Evolutionary conservation across 2,329 filamentous ascomycete species (phyloP), one percentile per base, ranked within the genome.

Genomic region (Dactylonectria estremocensis): DNA sequence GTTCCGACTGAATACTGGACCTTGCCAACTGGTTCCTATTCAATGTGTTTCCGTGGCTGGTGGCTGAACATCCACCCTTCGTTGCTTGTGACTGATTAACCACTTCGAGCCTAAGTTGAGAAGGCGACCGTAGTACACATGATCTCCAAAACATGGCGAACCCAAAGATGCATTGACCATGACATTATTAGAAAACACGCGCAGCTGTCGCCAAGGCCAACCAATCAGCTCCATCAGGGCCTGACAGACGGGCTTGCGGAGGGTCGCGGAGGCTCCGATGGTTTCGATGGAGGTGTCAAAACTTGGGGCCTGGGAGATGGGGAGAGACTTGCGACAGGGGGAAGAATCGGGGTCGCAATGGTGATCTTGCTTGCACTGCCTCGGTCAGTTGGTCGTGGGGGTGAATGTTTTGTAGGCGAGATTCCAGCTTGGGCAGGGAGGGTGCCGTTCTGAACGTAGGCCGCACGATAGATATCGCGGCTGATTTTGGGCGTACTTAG

Each of bases 221-320:
- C 31, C 50, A 53, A 16, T 20, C n/a, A 33, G 50, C 31, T 16
- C 31, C n/a, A 5, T 69, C 59, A 67, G 28, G 49, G 63, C 53
- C 53, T 59, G 31, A 28, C 14, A n/a, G 40, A 61, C n/a, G 66
- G 67, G 46, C 62, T 72, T 56, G 67, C 68, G 8, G 68, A 64
- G 55, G 69, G 69, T 31, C 65, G 76, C 43, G 58, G 65, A 58
- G 69, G 74, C 45, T 74, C 71, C 24, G 73, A 72, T 40, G 75
- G 84, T 82, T 81, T 92, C 90, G 71, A 89, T 83, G 2, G 90
- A 24, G 90, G 89, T 16, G 87, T 89, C 57, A 90, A 77, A 64
- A 90, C 89, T 70, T 88, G 86, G 64, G 86, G 83, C 14, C 84
- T 85, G 2, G 87, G 85, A 48, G 86, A 88, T 0, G 90, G 90